Conservation (phyloP, 768 basidiomycete species). For the Tricholoma terreum region DNA sequence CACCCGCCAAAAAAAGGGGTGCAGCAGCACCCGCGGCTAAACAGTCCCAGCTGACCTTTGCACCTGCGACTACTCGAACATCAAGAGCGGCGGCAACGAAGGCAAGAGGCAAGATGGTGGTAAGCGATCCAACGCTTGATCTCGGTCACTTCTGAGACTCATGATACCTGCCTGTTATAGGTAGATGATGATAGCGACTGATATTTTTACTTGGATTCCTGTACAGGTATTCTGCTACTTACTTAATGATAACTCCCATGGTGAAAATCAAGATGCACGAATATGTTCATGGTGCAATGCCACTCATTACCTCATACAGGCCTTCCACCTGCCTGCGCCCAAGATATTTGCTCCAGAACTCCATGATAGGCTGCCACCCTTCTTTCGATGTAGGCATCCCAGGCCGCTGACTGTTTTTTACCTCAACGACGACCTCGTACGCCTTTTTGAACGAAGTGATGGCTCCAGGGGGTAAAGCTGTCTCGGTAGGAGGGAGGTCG, state of each 20-base stretch:
- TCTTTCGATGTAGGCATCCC: constrained; percentile 76
- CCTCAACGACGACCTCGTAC: constrained; percentile 46
- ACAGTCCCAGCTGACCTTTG: constrained; percentile 62
- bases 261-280: too few relatives aligned
- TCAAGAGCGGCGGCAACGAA: constrained; percentile 66
- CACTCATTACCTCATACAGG: constrained; percentile 66
- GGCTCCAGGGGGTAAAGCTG: constrained; percentile 41
- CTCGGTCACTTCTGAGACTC: background rate
- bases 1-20: constrained; percentile 51
- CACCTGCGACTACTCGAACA: constrained; percentile 55
- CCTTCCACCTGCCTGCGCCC: constrained; percentile 55
- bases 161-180: constrained; percentile 5
- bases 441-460: constrained; percentile 59
- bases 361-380: constrained; percentile 85
- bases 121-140: constrained; percentile 26
- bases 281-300: too few relatives aligned
- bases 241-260: background rate
- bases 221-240: background rate
- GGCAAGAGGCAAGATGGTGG: constrained; percentile 62
- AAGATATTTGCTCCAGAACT: constrained; percentile 77
- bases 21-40: constrained; percentile 50
- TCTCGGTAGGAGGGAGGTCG: constrained; percentile 46
- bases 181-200: constrained; percentile 30
- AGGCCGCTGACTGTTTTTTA: constrained; percentile 39
- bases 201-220: background rate